Evolutionary conservation across 2,329 filamentous ascomycete genomes (phyloP).

Genomic region (Cladosporium sp.): DNA sequence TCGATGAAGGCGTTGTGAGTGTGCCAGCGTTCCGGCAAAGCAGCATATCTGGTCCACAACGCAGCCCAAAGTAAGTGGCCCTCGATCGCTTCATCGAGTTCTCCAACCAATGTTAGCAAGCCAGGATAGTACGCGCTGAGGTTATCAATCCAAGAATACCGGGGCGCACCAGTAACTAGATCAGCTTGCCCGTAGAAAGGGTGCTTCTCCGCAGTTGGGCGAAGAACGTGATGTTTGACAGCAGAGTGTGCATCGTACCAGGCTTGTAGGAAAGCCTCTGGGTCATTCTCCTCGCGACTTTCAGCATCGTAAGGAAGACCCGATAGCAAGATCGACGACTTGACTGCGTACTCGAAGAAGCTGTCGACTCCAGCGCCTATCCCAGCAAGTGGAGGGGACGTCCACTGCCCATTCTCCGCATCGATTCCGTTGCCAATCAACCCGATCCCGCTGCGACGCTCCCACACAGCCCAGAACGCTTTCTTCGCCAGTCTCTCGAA

Average conservation of each 20-base stretch:
- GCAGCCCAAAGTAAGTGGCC: constrained; percentile 89
- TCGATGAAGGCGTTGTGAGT: constrained; percentile 73
- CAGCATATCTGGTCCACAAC: constrained; percentile 92
- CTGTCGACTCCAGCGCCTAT: constrained; percentile 97
- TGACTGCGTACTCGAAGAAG: constrained; percentile 97
- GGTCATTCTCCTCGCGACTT: constrained; percentile 61
- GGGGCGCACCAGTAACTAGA: constrained; percentile 79
- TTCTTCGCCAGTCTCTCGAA: constrained; percentile 88
- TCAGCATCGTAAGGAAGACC: constrained; percentile 55
- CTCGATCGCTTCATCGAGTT: constrained; percentile 86
- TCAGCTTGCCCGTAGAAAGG: constrained; percentile 94
- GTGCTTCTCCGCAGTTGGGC: constrained; percentile 69
- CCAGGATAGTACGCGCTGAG: constrained; percentile 94
- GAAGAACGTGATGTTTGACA: constrained; percentile 89
- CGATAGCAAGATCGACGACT: constrained; percentile 87
- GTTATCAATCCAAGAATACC: constrained; percentile 94
- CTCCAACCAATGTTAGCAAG: constrained; percentile 78
- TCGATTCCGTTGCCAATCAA: constrained; percentile 91
- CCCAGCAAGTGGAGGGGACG: constrained; percentile 77
- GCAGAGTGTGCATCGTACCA: constrained; percentile 86
- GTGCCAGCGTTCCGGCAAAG: constrained; percentile 83
- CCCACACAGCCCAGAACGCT: constrained; percentile 98
- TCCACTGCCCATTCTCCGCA: constrained; percentile 84
- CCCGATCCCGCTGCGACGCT: constrained; percentile 77
- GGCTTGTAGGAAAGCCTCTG: constrained; percentile 75